Base-by-base conservation (phyloP, 208 protist genomes). In the Trypanosoma rangeli region DNA sequence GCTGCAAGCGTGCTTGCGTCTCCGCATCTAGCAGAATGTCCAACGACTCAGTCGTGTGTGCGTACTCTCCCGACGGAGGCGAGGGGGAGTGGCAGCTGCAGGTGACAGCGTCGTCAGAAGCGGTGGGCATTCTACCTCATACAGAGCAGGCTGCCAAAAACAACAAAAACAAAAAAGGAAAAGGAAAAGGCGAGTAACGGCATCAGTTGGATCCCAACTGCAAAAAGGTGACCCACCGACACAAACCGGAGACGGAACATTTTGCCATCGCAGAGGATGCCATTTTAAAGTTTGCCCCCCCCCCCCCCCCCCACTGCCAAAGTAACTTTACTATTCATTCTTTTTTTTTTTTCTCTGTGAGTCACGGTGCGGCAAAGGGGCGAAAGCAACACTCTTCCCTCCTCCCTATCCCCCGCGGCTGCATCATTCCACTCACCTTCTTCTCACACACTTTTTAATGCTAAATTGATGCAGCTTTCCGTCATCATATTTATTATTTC, bases 41-140 rank as follows among this genome's bases (percentile, higher is more conserved):
- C 31, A 73, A 33, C 7, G 28, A 49, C 15, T 73, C 49, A 3
- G 7, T n/a, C 16, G 59, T 24, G 3, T 73, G 20, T 22, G 35
- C 13, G 48, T 49, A 73, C 9, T 64, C 50, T 0, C 24, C 50
- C 9, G 59, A 22, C 12, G 59, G 18, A 5, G 50, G 31, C 24
- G 62, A 33, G 24, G 59, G 68, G 22, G 46, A n/a, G 37, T 73
- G 33, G 39, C 68, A 73, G 61, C 26, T 37, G 61, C 33, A 55
- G 42, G 44, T 16, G 18, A 24, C 33, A 66, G 13, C 20, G 46
- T 22, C 20, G 16, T 50, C 20, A 22, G 3, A 5, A 50, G 4
- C 46, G 20, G 20, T 50, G 20, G 46, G 13, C 46, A 50, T 50
- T 5, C 7, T 5, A 5, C 20, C 46, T 50, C 46, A 50, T 50